Conservation (phyloP, 176 grass and related monocot genomes). For the Paspalum vaginatum region DNA sequence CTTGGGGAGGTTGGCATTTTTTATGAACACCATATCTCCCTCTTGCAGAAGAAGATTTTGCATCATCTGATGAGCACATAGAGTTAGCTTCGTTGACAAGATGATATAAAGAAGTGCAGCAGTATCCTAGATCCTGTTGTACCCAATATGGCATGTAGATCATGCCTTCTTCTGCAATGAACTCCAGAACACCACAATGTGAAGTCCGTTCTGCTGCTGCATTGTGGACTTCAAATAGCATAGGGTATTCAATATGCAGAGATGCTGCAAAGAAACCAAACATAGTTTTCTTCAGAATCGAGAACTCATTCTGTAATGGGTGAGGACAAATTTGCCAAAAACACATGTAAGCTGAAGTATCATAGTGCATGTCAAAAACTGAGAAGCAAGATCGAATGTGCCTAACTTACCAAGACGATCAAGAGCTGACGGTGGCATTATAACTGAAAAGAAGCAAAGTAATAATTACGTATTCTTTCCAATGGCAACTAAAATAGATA, state of each 20-base stretch:
- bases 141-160: slow-evolving; percentile 99
- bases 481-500: slow-evolving; percentile 23
- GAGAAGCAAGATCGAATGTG: neutral
- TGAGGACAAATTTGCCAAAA: slow-evolving; percentile 14
- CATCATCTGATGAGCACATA: slow-evolving; percentile 80
- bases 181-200: slow-evolving; percentile 95
- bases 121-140: slow-evolving; percentile 27
- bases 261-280: slow-evolving; percentile 64
- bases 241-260: slow-evolving; percentile 97
- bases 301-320: neutral
- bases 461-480: slow-evolving; percentile 22
- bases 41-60: slow-evolving; percentile 99
- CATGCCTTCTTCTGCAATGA: slow-evolving; percentile 99
- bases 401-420: slow-evolving; percentile 87
- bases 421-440: slow-evolving; percentile 97
- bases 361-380: slow-evolving; percentile 9
- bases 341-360: slow-evolving; percentile 23
- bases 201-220: slow-evolving; percentile 74
- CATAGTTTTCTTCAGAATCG: slow-evolving; percentile 12
- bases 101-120: slow-evolving; percentile 32
- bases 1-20: slow-evolving; percentile 95
- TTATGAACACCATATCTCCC: slow-evolving; percentile 87
- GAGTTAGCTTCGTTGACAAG: slow-evolving; percentile 38
- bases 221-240: slow-evolving; percentile 95
- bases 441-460: slow-evolving; percentile 69